Percentiles rank a stretch among this genome's conserved stretches.
phyloP scores from a whole-genome alignment of 306 rosid genomes.

The Trichosanthes cucumerina region DNA sequence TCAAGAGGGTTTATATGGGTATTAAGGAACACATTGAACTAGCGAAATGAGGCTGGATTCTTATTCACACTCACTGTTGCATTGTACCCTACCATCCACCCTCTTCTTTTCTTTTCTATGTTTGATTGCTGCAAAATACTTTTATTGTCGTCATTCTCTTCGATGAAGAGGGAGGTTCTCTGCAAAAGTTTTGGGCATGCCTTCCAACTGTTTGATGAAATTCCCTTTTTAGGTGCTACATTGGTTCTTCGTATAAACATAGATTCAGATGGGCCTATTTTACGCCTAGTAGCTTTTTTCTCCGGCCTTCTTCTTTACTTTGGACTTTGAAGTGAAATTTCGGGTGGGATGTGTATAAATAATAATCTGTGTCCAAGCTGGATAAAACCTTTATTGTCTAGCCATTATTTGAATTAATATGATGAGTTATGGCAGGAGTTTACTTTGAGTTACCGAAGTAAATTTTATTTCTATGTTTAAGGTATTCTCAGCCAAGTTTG shows the following conservation, averaged over 20 bases:
- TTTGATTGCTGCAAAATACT: background rate
- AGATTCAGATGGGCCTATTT: background rate
- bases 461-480: background rate
- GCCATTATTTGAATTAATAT: background rate
- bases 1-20: background rate
- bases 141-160: background rate
- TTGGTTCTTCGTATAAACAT: background rate
- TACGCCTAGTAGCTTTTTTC: background rate
- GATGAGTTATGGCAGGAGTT: background rate
- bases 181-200: background rate
- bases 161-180: background rate
- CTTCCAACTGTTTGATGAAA: conserved; percentile 16
- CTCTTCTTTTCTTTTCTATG: background rate
- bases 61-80: background rate
- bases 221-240: background rate
- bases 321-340: background rate
- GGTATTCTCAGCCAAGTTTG: background rate
- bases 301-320: background rate
- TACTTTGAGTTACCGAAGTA: background rate
- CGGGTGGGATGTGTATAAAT: background rate
- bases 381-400: background rate
- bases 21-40: background rate
- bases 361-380: background rate
- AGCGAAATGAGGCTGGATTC: background rate
- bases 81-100: background rate